Conservation (phyloP, 805 yeast species). For the Kodamaea fukazawae region DNA sequence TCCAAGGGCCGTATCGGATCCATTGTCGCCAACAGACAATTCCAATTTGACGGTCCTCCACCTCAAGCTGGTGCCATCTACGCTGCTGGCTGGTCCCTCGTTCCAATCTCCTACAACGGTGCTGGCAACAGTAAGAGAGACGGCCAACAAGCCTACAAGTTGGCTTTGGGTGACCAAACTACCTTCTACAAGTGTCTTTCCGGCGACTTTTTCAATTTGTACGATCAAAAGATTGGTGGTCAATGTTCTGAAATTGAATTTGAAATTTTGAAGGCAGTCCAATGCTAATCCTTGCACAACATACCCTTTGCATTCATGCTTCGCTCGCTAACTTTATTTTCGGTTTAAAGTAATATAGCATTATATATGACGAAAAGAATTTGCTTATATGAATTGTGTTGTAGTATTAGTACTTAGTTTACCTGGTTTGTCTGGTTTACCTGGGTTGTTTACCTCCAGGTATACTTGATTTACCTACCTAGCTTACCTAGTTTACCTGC, state of each 20-base stretch:
- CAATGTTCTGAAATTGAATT: slow-evolving; percentile 48
- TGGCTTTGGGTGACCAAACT: slow-evolving; percentile 61
- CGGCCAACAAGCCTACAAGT: slow-evolving; percentile 46
- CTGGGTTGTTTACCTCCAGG: too few species aligned
- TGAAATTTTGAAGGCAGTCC: slow-evolving; percentile 15
- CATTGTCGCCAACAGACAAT: slow-evolving; percentile 78
- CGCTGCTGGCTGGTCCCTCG: slow-evolving; percentile 28
- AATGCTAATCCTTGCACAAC: slow-evolving; percentile 9
- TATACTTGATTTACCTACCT: too few species aligned
- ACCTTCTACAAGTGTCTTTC: slow-evolving; percentile 73
- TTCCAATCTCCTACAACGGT: slow-evolving; percentile 16
- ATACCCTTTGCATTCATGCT: too few species aligned
- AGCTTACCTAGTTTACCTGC: too few species aligned
- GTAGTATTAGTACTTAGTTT: too few species aligned
- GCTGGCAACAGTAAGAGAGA: slow-evolving; percentile 5
- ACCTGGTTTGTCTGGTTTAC: too few species aligned
- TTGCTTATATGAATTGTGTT: background rate
- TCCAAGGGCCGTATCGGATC: slow-evolving; percentile 68
- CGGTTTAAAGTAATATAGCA: background rate
- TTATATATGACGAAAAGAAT: too few species aligned
- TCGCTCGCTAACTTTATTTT: background rate
- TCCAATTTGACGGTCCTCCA: slow-evolving; percentile 78
- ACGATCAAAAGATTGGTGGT: slow-evolving; percentile 58
- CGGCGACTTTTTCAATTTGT: slow-evolving; percentile 76
- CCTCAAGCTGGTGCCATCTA: slow-evolving; percentile 55